Percentiles rank a stretch among this genome's conserved stretches.
Evolutionary conservation across 257 asterid genomes (phyloP).

Genomic region (Nicotiana knightiana): DNA sequence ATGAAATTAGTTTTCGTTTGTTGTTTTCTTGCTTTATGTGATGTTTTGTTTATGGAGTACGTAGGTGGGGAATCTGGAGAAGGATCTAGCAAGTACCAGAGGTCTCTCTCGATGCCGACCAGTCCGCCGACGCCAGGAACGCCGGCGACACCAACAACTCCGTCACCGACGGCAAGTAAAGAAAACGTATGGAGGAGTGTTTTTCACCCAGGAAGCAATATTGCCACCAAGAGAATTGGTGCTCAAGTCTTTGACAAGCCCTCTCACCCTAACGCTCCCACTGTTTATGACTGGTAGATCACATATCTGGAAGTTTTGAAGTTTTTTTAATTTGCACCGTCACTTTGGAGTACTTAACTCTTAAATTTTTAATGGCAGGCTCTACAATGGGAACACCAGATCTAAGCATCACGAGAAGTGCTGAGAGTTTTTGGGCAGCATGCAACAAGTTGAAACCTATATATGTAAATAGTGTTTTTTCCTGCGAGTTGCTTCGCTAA

Average conservation of each 20-base stretch:
- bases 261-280: conserved; percentile 69
- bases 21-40: no score
- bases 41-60: background rate
- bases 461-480: conserved; percentile 31
- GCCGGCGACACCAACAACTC: conserved; percentile 52
- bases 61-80: conserved; percentile 35
- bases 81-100: conserved; percentile 39
- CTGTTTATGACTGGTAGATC: conserved; percentile 86
- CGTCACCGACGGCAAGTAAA: conserved; percentile 49
- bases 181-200: conserved; percentile 98
- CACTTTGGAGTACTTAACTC: no score
- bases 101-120: conserved; percentile 58
- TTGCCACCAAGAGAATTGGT: conserved; percentile 64
- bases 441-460: background rate
- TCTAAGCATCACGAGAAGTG: conserved; percentile 60
- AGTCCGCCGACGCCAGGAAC: conserved; percentile 49
- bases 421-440: background rate
- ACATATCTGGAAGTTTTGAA: no score
- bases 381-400: conserved; percentile 81
- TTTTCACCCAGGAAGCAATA: conserved; percentile 91
- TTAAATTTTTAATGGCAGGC: conserved; percentile 41
- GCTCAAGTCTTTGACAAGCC: conserved; percentile 77
- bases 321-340: background rate
- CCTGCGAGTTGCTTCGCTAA: background rate
- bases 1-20: no score